phyloP scores from a whole-genome alignment of 2,329 filamentous ascomycete genomes.

The Fusarium gaditjirri region DNA sequence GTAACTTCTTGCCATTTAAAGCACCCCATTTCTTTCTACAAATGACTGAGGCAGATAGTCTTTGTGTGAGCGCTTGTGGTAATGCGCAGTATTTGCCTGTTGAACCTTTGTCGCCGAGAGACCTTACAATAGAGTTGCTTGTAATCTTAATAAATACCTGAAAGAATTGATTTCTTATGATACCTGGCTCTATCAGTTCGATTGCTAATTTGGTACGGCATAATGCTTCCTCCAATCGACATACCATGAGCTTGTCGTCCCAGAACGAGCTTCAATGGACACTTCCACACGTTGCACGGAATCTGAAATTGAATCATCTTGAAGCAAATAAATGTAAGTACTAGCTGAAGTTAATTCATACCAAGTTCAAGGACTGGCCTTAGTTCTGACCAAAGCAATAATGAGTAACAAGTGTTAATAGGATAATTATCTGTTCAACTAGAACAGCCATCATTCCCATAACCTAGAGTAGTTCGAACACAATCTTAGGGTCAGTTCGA shows the following conservation, averaged over 20 bases:
- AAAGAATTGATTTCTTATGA: neutral
- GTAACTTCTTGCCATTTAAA: neutral
- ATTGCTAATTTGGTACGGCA: neutral
- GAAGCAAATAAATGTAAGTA: rapidly evolving
- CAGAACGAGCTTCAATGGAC: too few species aligned
- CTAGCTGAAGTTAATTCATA: neutral
- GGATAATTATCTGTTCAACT: too few species aligned
- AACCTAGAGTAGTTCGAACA: too few species aligned
- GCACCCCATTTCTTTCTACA: neutral
- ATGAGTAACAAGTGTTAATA: too few species aligned
- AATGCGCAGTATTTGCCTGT: too few species aligned
- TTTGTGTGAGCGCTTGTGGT: neutral
- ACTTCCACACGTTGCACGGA: neutral
- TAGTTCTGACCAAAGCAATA: too few species aligned
- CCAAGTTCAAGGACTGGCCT: neutral
- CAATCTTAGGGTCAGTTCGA: rapidly evolving
- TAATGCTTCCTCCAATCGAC: neutral
- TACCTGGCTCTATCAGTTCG: neutral
- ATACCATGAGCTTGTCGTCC: neutral
- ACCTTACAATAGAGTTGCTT: too few species aligned
- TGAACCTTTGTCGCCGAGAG: neutral
- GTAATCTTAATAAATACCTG: neutral
- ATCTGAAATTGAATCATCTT: rapidly evolving
- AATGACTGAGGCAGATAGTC: neutral
- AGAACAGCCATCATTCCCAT: too few species aligned